phyloP scores from a whole-genome alignment of 2,329 filamentous ascomycete species.

The Xylaria sp. region DNA sequence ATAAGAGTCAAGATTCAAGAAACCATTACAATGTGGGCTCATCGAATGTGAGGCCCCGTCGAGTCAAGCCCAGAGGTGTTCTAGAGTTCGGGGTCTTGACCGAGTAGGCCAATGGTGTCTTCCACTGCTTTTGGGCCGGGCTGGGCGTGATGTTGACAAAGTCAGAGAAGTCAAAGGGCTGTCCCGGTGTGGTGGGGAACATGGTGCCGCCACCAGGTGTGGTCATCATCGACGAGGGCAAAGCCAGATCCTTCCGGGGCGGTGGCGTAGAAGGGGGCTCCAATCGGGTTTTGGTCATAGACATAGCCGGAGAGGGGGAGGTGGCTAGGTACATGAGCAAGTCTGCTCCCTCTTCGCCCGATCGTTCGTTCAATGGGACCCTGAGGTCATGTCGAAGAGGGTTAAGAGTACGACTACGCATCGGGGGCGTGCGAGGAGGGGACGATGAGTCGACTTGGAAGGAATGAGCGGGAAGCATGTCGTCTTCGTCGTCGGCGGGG shows the following conservation, averaged over 20 bases:
- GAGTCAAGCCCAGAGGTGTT: slow-evolving; percentile 61
- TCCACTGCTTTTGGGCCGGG: slow-evolving; percentile 85
- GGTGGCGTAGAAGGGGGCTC: slow-evolving; percentile 73
- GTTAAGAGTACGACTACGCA: slow-evolving; percentile 47
- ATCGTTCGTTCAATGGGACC: slow-evolving; percentile 40
- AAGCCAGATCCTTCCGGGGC: slow-evolving; percentile 61
- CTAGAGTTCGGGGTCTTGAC: slow-evolving; percentile 35
- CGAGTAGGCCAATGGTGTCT: slow-evolving; percentile 61
- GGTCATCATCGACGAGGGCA: slow-evolving; percentile 84
- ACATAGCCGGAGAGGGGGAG: slow-evolving; percentile 78
- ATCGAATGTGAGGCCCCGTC: slow-evolving; percentile 78
- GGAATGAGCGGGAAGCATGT: slow-evolving; percentile 70
- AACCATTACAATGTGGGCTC: slow-evolving; percentile 40
- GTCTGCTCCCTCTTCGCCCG: slow-evolving; percentile 74
- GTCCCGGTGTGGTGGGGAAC: slow-evolving; percentile 72
- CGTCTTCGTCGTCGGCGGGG: slow-evolving; percentile 74
- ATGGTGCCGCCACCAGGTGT: slow-evolving; percentile 68
- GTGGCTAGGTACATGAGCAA: slow-evolving; percentile 79
- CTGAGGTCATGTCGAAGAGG: slow-evolving; percentile 44
- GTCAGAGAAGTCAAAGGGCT: slow-evolving; percentile 87
- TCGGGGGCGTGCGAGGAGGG: slow-evolving; percentile 77
- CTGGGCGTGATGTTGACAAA: slow-evolving; percentile 97
- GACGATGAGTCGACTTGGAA: slow-evolving; percentile 69
- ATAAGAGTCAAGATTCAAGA: background rate
- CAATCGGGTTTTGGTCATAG: slow-evolving; percentile 49